Evolutionary conservation across 73 alveolate species (phyloP).

Genomic region (Symbiodinium pilosum): DNA sequence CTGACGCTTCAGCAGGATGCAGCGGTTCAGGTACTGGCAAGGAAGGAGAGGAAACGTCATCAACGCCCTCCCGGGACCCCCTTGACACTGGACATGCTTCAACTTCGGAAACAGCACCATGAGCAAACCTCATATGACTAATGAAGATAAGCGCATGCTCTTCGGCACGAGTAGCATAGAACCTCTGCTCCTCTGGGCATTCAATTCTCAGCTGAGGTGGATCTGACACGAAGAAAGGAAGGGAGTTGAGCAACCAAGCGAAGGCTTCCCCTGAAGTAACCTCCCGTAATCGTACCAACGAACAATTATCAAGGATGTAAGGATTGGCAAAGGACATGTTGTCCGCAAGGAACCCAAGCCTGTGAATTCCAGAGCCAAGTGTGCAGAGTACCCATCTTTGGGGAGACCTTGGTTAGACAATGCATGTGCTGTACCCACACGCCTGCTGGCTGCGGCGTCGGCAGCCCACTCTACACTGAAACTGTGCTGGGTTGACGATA

Average conservation of each 20-base stretch:
- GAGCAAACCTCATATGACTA: not conserved
- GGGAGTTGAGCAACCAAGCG: not conserved
- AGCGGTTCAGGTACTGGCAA: too few species aligned
- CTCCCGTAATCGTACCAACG: not conserved
- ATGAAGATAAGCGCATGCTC: not conserved
- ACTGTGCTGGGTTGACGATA: not conserved
- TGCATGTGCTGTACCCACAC: too few species aligned
- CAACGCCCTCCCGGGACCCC: too few species aligned
- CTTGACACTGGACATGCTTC: too few species aligned
- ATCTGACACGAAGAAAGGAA: not conserved
- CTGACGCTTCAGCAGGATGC: too few species aligned
- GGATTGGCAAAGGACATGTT: not conserved
- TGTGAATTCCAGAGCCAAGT: not conserved
- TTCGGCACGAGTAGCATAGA: not conserved
- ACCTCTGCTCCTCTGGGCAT: not conserved
- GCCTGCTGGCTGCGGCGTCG: slow-evolving; percentile 40
- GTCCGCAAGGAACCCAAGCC: not conserved
- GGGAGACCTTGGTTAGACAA: not conserved
- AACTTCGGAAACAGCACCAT: not conserved
- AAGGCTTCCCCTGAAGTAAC: not conserved
- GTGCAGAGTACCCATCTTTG: not conserved
- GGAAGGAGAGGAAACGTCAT: too few species aligned
- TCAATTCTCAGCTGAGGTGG: not conserved
- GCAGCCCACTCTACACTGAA: not conserved
- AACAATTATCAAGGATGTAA: not conserved